A percentile compares a stretch with the other conserved stretches of the same genome.
Conservation (phyloP, 148 eudicot species). For the Rhododendron simsii region DNA sequence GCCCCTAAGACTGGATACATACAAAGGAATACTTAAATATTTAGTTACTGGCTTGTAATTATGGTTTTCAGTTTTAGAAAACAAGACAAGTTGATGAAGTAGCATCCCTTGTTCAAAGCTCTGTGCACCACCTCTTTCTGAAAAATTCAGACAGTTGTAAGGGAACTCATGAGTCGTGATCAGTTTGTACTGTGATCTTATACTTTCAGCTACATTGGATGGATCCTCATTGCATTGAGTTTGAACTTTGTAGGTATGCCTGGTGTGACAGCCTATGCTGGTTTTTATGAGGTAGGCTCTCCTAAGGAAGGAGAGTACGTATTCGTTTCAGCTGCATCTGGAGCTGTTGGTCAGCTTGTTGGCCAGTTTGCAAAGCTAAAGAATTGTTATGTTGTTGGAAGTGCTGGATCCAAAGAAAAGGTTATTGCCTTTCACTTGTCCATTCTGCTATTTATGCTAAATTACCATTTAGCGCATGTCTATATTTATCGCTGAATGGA, state of each 20-base stretch:
- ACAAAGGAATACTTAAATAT: background rate
- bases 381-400: background rate
- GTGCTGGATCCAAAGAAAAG: slow-evolving; percentile 4
- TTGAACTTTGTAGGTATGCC: background rate
- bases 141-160: background rate
- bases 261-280: background rate
- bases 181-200: background rate
- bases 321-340: background rate
- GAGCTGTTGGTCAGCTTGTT: background rate
- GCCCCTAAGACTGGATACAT: too few relatives aligned
- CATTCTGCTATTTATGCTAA: background rate
- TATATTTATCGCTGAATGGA: background rate
- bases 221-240: background rate
- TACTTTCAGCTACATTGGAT: background rate
- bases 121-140: background rate
- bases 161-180: background rate
- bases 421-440: background rate
- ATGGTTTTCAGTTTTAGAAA: background rate
- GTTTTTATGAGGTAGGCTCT: slow-evolving; percentile 2
- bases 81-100: background rate
- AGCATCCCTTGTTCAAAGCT: background rate
- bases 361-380: background rate
- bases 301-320: background rate
- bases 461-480: background rate
- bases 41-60: background rate